Percentiles rank a stretch among this genome's conserved stretches.
These are phyloP conservation scores for Penicillium nordicum DNA, from an alignment of 2,329 filamentous ascomycete species.

Conservation along the genomic window DNA sequence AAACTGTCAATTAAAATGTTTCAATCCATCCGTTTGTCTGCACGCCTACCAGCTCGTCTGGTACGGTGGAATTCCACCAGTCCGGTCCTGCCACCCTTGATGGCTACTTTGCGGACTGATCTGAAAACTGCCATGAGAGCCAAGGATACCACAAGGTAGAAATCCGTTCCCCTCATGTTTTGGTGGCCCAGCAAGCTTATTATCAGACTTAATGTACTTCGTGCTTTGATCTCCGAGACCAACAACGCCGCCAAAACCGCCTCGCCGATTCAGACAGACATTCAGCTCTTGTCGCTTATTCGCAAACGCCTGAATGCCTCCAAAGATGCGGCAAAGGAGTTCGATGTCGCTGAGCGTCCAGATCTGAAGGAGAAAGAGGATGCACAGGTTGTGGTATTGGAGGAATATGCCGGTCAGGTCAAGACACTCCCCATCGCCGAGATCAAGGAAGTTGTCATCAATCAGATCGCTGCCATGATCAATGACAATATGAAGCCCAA, in stretches of 20 bases:
- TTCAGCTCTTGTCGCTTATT: constrained; percentile 46
- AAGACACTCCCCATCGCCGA: constrained; percentile 43
- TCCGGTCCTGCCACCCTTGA: constrained; percentile 40
- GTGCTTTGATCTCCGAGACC: constrained; percentile 48
- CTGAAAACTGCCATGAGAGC: constrained; percentile 50
- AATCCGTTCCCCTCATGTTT: neutral
- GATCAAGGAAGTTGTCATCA: constrained; percentile 36
- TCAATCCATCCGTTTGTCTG: constrained; percentile 27
- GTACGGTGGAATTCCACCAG: constrained; percentile 43
- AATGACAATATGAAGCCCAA: constrained; percentile 36
- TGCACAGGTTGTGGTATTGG: constrained; percentile 42
- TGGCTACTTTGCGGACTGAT: constrained; percentile 45
- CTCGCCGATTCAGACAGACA: constrained; percentile 45
- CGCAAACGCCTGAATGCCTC: constrained; percentile 41
- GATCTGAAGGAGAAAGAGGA: constrained; percentile 48
- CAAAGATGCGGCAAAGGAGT: constrained; percentile 43
- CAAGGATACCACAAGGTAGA: constrained; percentile 46
- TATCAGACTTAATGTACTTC: constrained; percentile 46
- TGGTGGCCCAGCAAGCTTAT: neutral
- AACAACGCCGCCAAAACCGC: constrained; percentile 49
- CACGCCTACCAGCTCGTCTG: constrained; percentile 27
- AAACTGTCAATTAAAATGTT: constrained; percentile 29
- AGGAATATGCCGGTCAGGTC: constrained; percentile 45
- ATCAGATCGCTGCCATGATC: constrained; percentile 36
- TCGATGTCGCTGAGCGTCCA: constrained; percentile 38